phyloP scores from a whole-genome alignment of 768 basidiomycete species.

The Rhizopogon rudus region DNA sequence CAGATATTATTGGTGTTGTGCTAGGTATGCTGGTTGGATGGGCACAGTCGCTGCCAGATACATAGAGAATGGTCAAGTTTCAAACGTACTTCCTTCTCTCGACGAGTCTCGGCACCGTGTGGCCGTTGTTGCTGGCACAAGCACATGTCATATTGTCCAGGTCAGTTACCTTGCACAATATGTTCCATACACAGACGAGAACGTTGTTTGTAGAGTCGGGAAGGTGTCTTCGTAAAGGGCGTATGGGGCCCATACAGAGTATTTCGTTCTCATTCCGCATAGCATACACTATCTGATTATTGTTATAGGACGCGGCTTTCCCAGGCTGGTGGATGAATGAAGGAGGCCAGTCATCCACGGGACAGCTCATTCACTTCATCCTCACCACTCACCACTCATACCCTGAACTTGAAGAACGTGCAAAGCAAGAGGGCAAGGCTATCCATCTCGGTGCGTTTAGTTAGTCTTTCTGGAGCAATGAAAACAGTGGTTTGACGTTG shows the following conservation, averaged over 20 bases:
- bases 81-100: slow-evolving; percentile 50
- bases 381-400: slow-evolving; percentile 90
- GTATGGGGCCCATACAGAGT: slow-evolving; percentile 92
- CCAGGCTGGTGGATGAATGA: slow-evolving; percentile 99
- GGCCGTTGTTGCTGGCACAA: slow-evolving; percentile 93
- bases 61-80: slow-evolving; percentile 46
- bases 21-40: slow-evolving; percentile 91
- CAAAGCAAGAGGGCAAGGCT: slow-evolving; percentile 52
- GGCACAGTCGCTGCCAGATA: slow-evolving; percentile 88
- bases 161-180: slow-evolving; percentile 28
- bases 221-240: slow-evolving; percentile 84
- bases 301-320: slow-evolving; percentile 72
- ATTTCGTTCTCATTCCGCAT: slow-evolving; percentile 6
- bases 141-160: slow-evolving; percentile 93
- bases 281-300: slow-evolving; percentile 9
- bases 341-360: slow-evolving; percentile 97
- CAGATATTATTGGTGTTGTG: slow-evolving; percentile 2
- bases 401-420: slow-evolving; percentile 56
- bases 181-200: neutral
- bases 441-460: slow-evolving; percentile 48
- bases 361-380: slow-evolving; percentile 92
- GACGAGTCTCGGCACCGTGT: slow-evolving; percentile 77
- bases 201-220: slow-evolving; percentile 50
- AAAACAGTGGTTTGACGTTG: neutral
- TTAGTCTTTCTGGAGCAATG: neutral